Evolutionary conservation across 805 yeast genomes (phyloP).

Genomic region (Starmerella roubikii): DNA sequence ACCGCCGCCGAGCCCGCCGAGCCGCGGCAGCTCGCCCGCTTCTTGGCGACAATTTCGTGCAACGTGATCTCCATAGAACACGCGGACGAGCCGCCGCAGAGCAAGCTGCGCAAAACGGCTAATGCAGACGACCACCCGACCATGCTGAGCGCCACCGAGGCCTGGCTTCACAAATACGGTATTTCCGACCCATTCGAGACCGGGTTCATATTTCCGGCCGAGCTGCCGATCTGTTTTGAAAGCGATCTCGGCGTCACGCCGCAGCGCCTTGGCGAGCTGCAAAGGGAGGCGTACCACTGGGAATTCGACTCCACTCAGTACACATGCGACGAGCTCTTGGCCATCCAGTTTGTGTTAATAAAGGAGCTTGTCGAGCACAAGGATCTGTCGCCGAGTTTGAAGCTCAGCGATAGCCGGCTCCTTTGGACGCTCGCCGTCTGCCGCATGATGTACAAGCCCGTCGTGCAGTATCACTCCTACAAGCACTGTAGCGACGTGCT

Average conservation of each 20-base stretch:
- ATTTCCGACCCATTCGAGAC: constrained; percentile 6
- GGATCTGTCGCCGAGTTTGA: constrained; percentile 11
- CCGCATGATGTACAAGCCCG: constrained; percentile 66
- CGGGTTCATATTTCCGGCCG: constrained; percentile 9
- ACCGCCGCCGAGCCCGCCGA: background rate
- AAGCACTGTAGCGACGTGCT: constrained; percentile 91
- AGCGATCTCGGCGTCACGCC: constrained; percentile 9
- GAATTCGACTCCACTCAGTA: constrained; percentile 57
- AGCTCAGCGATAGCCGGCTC: constrained; percentile 33
- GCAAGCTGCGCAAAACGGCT: background rate
- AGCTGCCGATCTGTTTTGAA: constrained; percentile 1
- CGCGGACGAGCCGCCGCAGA: no score
- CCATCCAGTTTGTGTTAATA: constrained; percentile 45
- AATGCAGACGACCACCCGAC: background rate
- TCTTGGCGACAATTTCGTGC: background rate
- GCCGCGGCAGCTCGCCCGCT: background rate
- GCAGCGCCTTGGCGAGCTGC: constrained; percentile 3
- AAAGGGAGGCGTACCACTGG: constrained; percentile 31
- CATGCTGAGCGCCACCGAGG: background rate
- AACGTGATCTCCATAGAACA: background rate
- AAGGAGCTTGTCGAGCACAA: constrained; percentile 27
- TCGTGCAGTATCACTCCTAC: constrained; percentile 88
- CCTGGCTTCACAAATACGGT: constrained; percentile 1
- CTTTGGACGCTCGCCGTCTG: constrained; percentile 49
- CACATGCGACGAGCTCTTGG: constrained; percentile 49